Evolutionary conservation across 2,329 filamentous ascomycete genomes (phyloP).

Genomic region (Aspergillus sojae): DNA sequence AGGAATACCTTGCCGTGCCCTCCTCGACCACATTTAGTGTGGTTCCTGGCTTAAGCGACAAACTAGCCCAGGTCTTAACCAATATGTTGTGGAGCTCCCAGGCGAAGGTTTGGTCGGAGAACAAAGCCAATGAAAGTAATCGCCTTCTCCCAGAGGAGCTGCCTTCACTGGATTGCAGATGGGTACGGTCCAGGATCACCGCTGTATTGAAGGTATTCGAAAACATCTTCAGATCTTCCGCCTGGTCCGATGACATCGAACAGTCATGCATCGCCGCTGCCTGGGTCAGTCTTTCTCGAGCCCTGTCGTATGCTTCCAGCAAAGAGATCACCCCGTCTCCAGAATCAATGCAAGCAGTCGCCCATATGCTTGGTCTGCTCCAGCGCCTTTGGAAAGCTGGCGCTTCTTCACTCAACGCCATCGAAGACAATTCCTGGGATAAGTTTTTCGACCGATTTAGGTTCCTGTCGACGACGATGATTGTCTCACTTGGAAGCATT

Average conservation of each 20-base stretch:
- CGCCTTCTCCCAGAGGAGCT: conserved; percentile 71
- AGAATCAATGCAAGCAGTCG: conserved; percentile 80
- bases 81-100: conserved; percentile 61
- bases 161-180: conserved; percentile 81
- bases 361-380: conserved; percentile 69
- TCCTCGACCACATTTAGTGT: conserved; percentile 60
- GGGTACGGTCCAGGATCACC: conserved; percentile 73
- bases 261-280: conserved; percentile 57
- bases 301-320: conserved; percentile 63
- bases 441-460: conserved; percentile 53
- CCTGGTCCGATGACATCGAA: conserved; percentile 51
- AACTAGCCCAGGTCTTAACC: conserved; percentile 71
- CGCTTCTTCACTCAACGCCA: conserved; percentile 41
- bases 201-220: conserved; percentile 67
- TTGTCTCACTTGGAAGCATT: conserved; percentile 53
- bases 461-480: conserved; percentile 55
- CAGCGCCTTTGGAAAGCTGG: conserved; percentile 68
- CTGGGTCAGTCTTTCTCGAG: conserved; percentile 62
- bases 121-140: conserved; percentile 65
- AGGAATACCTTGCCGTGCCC: conserved; percentile 68
- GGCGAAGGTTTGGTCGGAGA: conserved; percentile 70
- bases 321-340: conserved; percentile 89
- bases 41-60: conserved; percentile 55
- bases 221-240: conserved; percentile 52
- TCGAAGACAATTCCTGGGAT: conserved; percentile 30